Evolutionary conservation across 2,329 filamentous ascomycete genomes (phyloP).

Genomic region (Colletotrichum sp.): DNA sequence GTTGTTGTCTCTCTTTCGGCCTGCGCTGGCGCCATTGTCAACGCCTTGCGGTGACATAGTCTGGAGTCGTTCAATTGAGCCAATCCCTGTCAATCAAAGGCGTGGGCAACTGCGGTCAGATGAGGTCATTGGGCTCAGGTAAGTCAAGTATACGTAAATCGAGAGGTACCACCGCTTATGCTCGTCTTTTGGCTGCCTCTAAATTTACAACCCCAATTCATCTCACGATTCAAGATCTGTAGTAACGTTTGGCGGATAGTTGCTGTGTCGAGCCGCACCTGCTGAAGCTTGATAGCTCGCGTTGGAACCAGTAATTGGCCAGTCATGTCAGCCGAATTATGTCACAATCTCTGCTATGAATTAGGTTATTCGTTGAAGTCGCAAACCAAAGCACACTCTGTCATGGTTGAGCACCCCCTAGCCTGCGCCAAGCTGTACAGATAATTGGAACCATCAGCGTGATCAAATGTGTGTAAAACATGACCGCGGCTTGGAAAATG

Average conservation of each 20-base stretch:
- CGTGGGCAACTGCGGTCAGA: neutral
- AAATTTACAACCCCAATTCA: too few species aligned
- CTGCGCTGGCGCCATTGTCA: neutral
- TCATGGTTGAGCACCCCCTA: too few species aligned
- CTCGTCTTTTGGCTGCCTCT: neutral
- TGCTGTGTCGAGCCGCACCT: accelerated
- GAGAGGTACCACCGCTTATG: accelerated
- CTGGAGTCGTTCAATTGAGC: neutral
- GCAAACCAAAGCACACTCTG: too few species aligned
- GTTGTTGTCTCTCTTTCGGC: neutral
- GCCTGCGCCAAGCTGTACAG: too few species aligned
- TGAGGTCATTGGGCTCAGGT: neutral
- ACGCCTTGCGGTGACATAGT: neutral
- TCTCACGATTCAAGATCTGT: too few species aligned
- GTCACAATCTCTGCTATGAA: too few species aligned
- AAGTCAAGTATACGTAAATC: neutral
- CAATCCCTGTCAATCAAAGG: neutral
- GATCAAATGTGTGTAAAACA: accelerated
- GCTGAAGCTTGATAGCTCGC: neutral
- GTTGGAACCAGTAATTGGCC: neutral
- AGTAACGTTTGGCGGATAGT: accelerated
- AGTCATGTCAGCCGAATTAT: neutral
- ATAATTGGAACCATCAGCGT: neutral
- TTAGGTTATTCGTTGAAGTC: too few species aligned
- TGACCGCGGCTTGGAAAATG: accelerated